Percentiles rank a stretch among this genome's conserved stretches.
These are phyloP conservation scores for Backusella mclennaniae DNA, from an alignment of 192 early-diverging fungal genomes.

Conservation along the genomic window DNA sequence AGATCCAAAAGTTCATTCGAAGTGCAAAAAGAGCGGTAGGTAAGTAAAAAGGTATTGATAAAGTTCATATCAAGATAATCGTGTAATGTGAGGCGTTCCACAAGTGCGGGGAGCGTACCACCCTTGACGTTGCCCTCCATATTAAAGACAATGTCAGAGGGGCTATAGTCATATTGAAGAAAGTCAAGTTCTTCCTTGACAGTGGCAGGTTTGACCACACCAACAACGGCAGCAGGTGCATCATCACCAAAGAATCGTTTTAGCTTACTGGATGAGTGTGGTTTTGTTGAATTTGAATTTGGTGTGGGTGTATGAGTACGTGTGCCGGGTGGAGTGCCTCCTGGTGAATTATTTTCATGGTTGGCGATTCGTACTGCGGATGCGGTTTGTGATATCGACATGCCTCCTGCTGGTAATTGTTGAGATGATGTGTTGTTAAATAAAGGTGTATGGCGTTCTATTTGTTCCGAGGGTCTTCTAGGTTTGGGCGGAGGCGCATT, in stretches of 20 bases:
- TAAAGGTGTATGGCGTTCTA: neutral
- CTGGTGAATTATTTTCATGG: neutral
- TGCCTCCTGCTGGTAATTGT: neutral
- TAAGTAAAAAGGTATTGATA: constrained; percentile 83
- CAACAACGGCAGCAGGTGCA: constrained; percentile 10
- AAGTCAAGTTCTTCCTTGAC: constrained; percentile 56
- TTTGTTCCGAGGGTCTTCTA: neutral
- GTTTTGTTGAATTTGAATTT: constrained; percentile 6
- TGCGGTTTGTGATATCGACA: neutral
- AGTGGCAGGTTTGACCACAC: neutral
- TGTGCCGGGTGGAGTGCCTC: neutral
- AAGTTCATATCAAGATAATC: constrained; percentile 69
- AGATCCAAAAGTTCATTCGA: constrained; percentile 74
- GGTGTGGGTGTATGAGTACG: neutral
- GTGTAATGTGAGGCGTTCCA: constrained; percentile 81
- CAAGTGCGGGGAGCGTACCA: constrained; percentile 73
- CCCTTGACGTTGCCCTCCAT: constrained; percentile 80
- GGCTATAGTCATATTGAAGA: constrained; percentile 63
- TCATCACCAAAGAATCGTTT: constrained; percentile 67
- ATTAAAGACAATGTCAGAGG: constrained; percentile 69
- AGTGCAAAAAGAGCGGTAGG: constrained; percentile 86
- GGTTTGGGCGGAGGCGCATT: neutral
- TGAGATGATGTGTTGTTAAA: neutral
- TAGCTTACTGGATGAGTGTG: constrained; percentile 37
- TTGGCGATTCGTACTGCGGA: neutral